phyloP scores from a whole-genome alignment of 768 basidiomycete genomes.

The Coprinopsis sp. region DNA sequence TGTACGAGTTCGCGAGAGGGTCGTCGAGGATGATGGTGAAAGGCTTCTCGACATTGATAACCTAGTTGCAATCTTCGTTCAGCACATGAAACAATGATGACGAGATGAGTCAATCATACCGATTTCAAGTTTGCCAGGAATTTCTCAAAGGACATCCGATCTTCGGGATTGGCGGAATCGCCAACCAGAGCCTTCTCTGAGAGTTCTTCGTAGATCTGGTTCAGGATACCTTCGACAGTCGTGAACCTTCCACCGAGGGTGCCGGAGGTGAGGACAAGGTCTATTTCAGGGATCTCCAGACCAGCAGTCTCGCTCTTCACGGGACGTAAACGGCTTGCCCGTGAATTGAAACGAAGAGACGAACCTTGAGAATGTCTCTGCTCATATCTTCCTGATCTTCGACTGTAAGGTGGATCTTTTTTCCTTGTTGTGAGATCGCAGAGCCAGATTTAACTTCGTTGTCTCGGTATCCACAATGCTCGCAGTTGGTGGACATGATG shows the following conservation, averaged over 20 bases:
- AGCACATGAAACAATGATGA: background rate
- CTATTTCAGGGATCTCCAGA: slow-evolving; percentile 88
- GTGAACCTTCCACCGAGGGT: slow-evolving; percentile 98
- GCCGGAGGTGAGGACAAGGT: slow-evolving; percentile 85
- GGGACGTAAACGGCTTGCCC: background rate
- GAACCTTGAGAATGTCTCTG: slow-evolving; percentile 90
- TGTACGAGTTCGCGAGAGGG: slow-evolving; percentile 90
- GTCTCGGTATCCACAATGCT: slow-evolving; percentile 91
- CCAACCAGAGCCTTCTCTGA: slow-evolving; percentile 77
- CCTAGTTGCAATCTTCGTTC: slow-evolving; percentile 32
- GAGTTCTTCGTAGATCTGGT: slow-evolving; percentile 93
- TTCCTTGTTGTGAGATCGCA: slow-evolving; percentile 85
- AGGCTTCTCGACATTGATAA: slow-evolving; percentile 70
- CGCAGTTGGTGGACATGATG: slow-evolving; percentile 98
- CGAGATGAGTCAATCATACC: slow-evolving; percentile 41
- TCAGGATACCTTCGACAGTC: slow-evolving; percentile 90
- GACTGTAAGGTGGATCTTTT: slow-evolving; percentile 82
- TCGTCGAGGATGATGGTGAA: slow-evolving; percentile 96
- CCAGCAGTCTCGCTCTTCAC: slow-evolving; percentile 88
- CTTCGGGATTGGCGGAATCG: slow-evolving; percentile 50
- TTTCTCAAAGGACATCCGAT: slow-evolving; percentile 57
- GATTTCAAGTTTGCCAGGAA: slow-evolving; percentile 78
- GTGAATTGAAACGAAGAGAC: slow-evolving; percentile 10
- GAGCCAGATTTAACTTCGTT: slow-evolving; percentile 96
- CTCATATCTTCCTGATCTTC: slow-evolving; percentile 90